Conservation (phyloP, 1,284 basidiomycete genomes). For the Ustilago trichophora region DNA sequence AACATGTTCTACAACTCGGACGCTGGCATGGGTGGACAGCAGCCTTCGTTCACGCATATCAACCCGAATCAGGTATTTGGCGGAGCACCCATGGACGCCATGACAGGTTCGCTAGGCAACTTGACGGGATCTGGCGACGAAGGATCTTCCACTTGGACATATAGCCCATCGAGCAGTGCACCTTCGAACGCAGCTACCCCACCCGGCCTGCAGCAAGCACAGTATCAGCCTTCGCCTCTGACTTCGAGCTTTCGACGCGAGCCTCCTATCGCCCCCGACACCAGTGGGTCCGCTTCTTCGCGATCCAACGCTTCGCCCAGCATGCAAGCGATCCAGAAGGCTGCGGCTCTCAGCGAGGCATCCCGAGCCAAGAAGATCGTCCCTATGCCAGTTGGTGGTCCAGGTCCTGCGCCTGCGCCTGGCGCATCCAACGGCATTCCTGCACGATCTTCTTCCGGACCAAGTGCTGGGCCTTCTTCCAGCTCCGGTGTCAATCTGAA, state of each 20-base stretch:
- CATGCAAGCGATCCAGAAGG: slow-evolving; percentile 43
- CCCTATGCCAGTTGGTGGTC: neutral
- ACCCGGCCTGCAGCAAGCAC: slow-evolving; percentile 26
- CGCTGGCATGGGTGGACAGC: slow-evolving; percentile 40
- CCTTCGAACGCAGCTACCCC: slow-evolving; percentile 50
- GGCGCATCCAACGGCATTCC: slow-evolving; percentile 12
- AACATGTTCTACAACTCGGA: slow-evolving; percentile 62
- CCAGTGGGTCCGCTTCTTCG: slow-evolving; percentile 7
- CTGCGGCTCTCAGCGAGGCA: slow-evolving; percentile 29
- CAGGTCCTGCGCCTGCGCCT: neutral
- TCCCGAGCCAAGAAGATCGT: slow-evolving; percentile 20
- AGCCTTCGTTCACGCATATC: slow-evolving; percentile 54
- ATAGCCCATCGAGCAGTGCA: slow-evolving; percentile 52
- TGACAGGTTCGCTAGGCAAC: slow-evolving; percentile 28
- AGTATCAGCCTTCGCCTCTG: slow-evolving; percentile 53
- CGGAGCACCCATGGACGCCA: slow-evolving; percentile 20
- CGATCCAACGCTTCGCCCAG: slow-evolving; percentile 32
- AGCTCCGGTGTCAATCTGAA: slow-evolving; percentile 34
- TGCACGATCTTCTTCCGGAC: slow-evolving; percentile 13
- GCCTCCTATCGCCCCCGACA: slow-evolving; percentile 26
- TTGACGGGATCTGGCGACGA: slow-evolving; percentile 48
- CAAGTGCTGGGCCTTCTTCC: slow-evolving; percentile 3
- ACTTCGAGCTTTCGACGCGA: slow-evolving; percentile 19
- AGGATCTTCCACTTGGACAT: slow-evolving; percentile 53
- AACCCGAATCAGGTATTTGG: slow-evolving; percentile 61